These are phyloP conservation scores for Tuber brumale DNA, from an alignment of 495 filamentous ascomycete species.

Conservation along the genomic window DNA sequence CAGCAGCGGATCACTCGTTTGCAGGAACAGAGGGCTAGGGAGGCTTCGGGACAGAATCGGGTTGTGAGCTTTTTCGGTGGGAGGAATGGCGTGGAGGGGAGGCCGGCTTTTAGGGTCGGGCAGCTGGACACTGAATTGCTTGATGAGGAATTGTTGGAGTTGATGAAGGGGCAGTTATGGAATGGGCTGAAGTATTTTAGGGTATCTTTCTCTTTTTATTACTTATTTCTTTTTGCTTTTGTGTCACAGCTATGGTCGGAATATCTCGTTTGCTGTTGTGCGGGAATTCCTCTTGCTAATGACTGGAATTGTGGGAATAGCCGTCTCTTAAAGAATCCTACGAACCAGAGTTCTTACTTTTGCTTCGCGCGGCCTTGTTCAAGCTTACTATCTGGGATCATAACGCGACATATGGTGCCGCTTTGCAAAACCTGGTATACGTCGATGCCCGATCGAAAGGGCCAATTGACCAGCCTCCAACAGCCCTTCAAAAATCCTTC, in stretches of 20 bases:
- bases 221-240: slow-evolving; percentile 4
- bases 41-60: slow-evolving; percentile 17
- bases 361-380: slow-evolving; percentile 73
- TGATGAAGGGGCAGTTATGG: slow-evolving; percentile 79
- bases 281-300: slow-evolving; percentile 1
- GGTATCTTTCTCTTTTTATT: slow-evolving; percentile 46
- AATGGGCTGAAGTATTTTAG: slow-evolving; percentile 85
- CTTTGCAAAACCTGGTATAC: slow-evolving; percentile 82
- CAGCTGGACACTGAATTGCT: slow-evolving; percentile 95
- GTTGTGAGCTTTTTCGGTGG: slow-evolving; percentile 47
- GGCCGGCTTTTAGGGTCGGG: slow-evolving; percentile 84
- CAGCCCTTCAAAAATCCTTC: slow-evolving; percentile 68
- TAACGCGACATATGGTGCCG: slow-evolving; percentile 87
- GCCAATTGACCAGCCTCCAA: slow-evolving; percentile 56
- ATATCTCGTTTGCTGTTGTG: not conserved
- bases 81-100: slow-evolving; percentile 65
- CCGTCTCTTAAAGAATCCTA: slow-evolving; percentile 50
- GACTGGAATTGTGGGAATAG: slow-evolving; percentile 16
- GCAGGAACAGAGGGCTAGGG: slow-evolving; percentile 26
- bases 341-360: slow-evolving; percentile 68
- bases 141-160: slow-evolving; percentile 82
- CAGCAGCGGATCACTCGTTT: slow-evolving; percentile 35
- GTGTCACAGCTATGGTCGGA: slow-evolving; percentile 9
- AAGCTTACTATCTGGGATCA: slow-evolving; percentile 97
- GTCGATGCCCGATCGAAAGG: slow-evolving; percentile 69